Base-by-base conservation (phyloP, 352 stramenopile species). In the Globisporangium abappressorium region DNA sequence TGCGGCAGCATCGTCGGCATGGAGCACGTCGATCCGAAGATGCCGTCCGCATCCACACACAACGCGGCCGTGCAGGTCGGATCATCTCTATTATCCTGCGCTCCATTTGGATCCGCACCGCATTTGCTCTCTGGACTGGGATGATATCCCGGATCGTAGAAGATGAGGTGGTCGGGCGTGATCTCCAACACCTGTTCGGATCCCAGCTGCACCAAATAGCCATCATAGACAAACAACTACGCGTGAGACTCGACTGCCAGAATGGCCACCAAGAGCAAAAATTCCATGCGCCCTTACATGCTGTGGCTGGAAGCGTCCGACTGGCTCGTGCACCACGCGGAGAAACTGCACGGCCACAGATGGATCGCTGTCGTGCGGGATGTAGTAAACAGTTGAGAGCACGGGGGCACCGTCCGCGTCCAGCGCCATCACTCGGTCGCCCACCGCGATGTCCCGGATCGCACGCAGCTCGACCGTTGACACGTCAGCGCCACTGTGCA, bases 321-420 rank as follows among this genome's bases (percentile, higher is more conserved):
- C 24, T 57, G 61, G 70, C 28, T 87, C 75, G 62, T 80, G 66
- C 22, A 51, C 65, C n/a, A 87, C 67, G 20, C 71, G 69, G 33
- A 84, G 66, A 58, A 80, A 87, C 15, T 66, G 59, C 12, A 58
- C 75, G 5, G 54, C 8, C 2, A 28, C 33, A 6, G 15, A 41
- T 15, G 58, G 55, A 36, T 68, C 22, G 59, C 69, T 76, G 55
- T 87, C 79, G 58, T 92, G 81, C 12, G 85, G 85, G 58, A 88
- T 77, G 66, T 89, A 92, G 56, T 89, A 93, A 8, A 91, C 85
- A 3, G 68, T 75, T 3, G 85, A 81, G 57, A 84, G 84, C 46
- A 82, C 70, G 11, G 55, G 47, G 0, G 58, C 58, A 3, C 83
- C 82, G 55, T 64, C 49, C 22, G 54, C 54, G 64, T 87, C 71